Base-by-base conservation (phyloP, 2,329 filamentous ascomycete species). In the Colletotrichum tofieldiae region DNA sequence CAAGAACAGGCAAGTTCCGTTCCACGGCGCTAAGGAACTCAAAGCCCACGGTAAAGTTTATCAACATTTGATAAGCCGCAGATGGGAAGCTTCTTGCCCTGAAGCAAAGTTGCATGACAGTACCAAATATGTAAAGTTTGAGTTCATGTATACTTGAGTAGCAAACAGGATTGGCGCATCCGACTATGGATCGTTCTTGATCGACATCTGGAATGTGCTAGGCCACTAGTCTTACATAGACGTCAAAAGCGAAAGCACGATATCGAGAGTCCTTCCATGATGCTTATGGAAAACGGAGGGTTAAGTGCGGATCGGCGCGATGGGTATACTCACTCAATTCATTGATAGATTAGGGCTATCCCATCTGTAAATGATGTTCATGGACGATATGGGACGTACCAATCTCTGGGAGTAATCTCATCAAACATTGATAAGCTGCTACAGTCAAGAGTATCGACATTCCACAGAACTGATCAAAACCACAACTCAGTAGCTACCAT, bases 1-100 rank as follows among this genome's bases (percentile, higher is more conserved):
- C 55, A 66, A 66, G 55, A 32, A n/a, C 29, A 70, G 62, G 18
- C 59, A 60, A 18, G 54, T 32, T 18, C 26, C 63, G 67, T 71
- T 71, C 66, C 67, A 66, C 32, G 37, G n/a, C 35, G 62, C 45
- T 54, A 66, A 71, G 55, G 54, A 60, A 71, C 35, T 55, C 39
- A 60, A 47, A 59, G 20, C 52, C 35, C 45, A 51, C 41, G 18
- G 29, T 51, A 59, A 52, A 65, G 43, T 65, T 65, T 26, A 18
- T 39, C 26, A 39, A 54, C 51, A 35, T 26, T n/a, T 26, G n/a
- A 54, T 20, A 41, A 29, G 32, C 35, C 18, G 37, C 5, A 55
- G 29, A 8, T 20, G 32, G 45, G 59, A 55, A 54, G 35, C 35
- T 7, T 37, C 35, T 4, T 23, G 14, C 51, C 32, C 56, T 32